phyloP scores from a whole-genome alignment of 345 rosid species.

The Sisymbrium irio region DNA sequence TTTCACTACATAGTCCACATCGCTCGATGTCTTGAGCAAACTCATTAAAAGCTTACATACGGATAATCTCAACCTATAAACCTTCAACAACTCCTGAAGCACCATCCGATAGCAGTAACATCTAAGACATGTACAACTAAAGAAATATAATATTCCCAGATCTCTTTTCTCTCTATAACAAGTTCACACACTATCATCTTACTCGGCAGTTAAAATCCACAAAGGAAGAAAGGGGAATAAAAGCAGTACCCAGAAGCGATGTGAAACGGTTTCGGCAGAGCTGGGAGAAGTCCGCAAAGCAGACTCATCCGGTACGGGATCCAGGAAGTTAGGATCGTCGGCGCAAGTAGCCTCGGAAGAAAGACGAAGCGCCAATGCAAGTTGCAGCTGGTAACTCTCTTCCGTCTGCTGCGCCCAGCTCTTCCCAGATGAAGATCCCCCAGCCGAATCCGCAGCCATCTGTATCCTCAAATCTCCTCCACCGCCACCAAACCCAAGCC shows the following conservation, averaged over 20 bases:
- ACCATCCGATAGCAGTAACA: not conserved
- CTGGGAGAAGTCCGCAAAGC: conserved; percentile 48
- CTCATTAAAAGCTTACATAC: not conserved
- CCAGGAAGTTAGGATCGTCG: conserved; percentile 92
- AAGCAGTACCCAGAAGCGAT: conserved; percentile 88
- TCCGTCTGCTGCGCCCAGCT: conserved; percentile 99
- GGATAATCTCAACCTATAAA: not conserved
- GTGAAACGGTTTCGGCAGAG: conserved; percentile 70
- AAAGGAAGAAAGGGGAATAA: not conserved
- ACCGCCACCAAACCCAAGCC: conserved; percentile 34
- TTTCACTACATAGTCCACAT: not conserved
- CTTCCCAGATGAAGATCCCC: conserved; percentile 64
- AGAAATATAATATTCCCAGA: not conserved
- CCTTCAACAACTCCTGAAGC: not conserved
- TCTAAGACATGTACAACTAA: not conserved
- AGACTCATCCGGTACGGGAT: conserved; percentile 82
- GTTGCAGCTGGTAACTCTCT: conserved; percentile 98
- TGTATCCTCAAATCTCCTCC: conserved; percentile 48
- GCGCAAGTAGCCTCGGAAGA: conserved; percentile 92
- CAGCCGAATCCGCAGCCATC: conserved; percentile 36
- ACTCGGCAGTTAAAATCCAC: not conserved
- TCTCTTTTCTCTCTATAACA: too few relatives aligned
- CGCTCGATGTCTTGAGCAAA: conserved; percentile 12
- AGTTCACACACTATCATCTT: not conserved
- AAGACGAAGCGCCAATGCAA: conserved; percentile 92